phyloP scores from a whole-genome alignment of 345 rosid species.

The Dipteronia sinensis region DNA sequence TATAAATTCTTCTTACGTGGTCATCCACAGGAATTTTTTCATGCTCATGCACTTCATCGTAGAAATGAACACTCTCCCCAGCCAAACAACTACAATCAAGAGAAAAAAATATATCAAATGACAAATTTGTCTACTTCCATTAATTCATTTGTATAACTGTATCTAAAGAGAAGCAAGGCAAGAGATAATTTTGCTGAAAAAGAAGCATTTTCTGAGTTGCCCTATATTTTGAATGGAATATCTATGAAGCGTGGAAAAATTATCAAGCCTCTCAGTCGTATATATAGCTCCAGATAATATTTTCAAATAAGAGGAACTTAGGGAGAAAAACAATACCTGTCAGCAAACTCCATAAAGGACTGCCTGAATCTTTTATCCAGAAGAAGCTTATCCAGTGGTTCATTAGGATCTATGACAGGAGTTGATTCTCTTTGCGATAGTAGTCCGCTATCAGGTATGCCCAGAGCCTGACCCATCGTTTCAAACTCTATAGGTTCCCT shows the following conservation, averaged over 20 bases:
- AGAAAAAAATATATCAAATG: conserved; percentile 8
- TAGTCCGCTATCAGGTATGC: conserved; percentile 86
- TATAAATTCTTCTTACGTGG: conserved; percentile 73
- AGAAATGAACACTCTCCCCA: conserved; percentile 91
- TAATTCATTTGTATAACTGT: conserved; percentile 6
- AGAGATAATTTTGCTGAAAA: neutral
- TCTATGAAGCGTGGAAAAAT: neutral
- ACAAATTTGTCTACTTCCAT: neutral
- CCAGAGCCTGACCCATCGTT: conserved; percentile 85
- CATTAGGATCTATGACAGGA: conserved; percentile 52
- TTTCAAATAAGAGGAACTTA: neutral
- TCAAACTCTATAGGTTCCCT: conserved; percentile 60
- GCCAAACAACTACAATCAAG: conserved; percentile 71
- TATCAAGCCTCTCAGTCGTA: neutral
- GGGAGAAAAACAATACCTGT: conserved; percentile 53
- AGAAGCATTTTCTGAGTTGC: neutral
- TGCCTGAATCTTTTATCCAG: conserved; percentile 66
- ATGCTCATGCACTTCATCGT: conserved; percentile 77
- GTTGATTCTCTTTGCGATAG: conserved; percentile 53
- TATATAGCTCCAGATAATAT: neutral
- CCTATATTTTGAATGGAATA: neutral
- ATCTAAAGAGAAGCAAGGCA: neutral
- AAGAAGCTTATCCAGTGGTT: conserved; percentile 90
- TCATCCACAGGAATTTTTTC: conserved; percentile 70
- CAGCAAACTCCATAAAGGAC: conserved; percentile 90